A percentile compares a stretch with the other conserved stretches of the same genome.
phyloP scores from a whole-genome alignment of 495 filamentous ascomycete species.

The Patellaria atrata region DNA sequence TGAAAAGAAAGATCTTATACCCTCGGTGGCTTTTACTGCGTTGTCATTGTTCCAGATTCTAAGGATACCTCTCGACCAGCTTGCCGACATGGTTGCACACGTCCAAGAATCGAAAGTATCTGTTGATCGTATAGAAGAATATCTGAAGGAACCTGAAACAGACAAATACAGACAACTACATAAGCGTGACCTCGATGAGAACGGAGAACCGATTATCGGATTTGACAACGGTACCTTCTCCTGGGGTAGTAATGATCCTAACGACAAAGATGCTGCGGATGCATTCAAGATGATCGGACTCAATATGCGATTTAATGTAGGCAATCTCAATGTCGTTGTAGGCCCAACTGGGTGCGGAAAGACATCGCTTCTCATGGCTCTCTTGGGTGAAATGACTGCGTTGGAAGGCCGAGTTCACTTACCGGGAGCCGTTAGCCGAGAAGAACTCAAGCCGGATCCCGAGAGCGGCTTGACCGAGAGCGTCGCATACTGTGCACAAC shows the following conservation, averaged over 20 bases:
- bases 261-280: conserved; percentile 41
- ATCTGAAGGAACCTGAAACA: conserved; percentile 86
- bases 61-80: conserved; percentile 82
- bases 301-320: conserved; percentile 60
- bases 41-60: conserved; percentile 94
- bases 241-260: conserved; percentile 65
- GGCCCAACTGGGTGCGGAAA: conserved; percentile 92
- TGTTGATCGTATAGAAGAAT: conserved; percentile 90
- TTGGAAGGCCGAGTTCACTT: conserved; percentile 68
- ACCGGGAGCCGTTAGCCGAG: conserved; percentile 67
- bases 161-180: conserved; percentile 87
- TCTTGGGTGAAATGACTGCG: conserved; percentile 92
- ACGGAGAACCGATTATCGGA: conserved; percentile 54
- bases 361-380: conserved; percentile 86
- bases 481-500: conserved; percentile 92
- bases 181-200: conserved; percentile 42
- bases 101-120: conserved; percentile 97
- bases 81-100: conserved; percentile 98
- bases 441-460: conserved; percentile 67
- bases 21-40: conserved; percentile 91
- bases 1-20: conserved; percentile 77
- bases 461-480: conserved; percentile 81
- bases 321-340: conserved; percentile 76
- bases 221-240: conserved; percentile 73
- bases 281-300: conserved; percentile 76